Base-by-base conservation (phyloP, 2,329 filamentous ascomycete genomes). In the Rutstroemia sp. region DNA sequence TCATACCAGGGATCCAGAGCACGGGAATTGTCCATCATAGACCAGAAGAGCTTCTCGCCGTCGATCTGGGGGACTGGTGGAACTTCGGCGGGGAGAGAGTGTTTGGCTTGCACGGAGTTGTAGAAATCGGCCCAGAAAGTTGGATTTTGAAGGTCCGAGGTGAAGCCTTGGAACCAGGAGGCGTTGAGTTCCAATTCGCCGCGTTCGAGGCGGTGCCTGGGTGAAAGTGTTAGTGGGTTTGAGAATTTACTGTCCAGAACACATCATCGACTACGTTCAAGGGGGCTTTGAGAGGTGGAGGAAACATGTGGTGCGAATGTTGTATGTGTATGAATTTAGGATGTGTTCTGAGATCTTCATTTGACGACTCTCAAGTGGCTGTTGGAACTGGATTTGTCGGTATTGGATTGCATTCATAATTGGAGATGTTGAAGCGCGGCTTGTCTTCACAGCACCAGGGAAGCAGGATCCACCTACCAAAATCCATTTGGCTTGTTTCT, bases 1-100 rank as follows among this genome's bases (percentile, higher is more conserved):
- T 30, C 27, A 30, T 34, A 56, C 55, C 50, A 88, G 4, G 90
- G 90, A 69, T 99, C 92, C 0, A 88, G 84, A 1, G 74, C 72
- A 5, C 82, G 77, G 10, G 88, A 85, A 12, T 79, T 73, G 4
- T 77, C 73, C 90, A 97, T 96, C 92, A 97, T 97, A 66, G 87
- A 81, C 80, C 89, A 87, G 74, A 95, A 96, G 27, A 97, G 49
- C 87, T 75, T 83, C 68, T 90, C 84, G 14, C 82, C 88, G 66
- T 97, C 86, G 47, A 97, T 79, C 2, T 76, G 71, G 0, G 92
- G 92, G 0, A 91, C 69, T 0, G 83, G 78, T 1, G 89, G 88
- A 0, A 78, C 65, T 59, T 66, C 21, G 71, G 71, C 12, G 74
- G 72, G 23, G 57, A 69, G 1, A 16, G 58, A 76, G 67, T 67